Evolutionary conservation across 257 asterid species (phyloP).

Genomic region (Fraxinus americana): DNA sequence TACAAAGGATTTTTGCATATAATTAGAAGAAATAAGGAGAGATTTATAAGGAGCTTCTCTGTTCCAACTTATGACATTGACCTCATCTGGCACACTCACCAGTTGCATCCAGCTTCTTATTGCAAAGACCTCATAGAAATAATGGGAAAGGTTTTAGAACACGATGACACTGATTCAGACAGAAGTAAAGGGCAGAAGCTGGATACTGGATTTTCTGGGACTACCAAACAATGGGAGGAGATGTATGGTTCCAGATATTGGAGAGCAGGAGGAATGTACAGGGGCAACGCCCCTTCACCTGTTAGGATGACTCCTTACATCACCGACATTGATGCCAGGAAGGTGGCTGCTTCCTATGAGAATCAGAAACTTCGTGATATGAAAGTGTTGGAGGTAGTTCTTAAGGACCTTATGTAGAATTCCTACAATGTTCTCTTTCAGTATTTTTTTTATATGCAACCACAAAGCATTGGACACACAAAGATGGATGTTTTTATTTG

Average conservation of each 20-base stretch:
- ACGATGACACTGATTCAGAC: constrained; percentile 95
- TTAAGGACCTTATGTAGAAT: constrained; percentile 20
- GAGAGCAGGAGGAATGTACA: constrained; percentile 96
- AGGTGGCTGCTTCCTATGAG: constrained; percentile 33
- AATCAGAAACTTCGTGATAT: constrained; percentile 45
- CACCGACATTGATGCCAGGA: constrained; percentile 32
- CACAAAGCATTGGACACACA: constrained; percentile 3
- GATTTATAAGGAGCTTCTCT: constrained; percentile 69
- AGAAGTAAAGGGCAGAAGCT: constrained; percentile 89
- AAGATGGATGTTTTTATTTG: background rate
- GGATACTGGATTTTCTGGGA: constrained; percentile 79
- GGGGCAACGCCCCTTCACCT: constrained; percentile 77
- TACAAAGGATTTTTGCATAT: constrained; percentile 93
- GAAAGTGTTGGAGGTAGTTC: constrained; percentile 68
- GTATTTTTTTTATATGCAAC: background rate
- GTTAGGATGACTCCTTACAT: constrained; percentile 59
- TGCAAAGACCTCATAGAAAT: constrained; percentile 71
- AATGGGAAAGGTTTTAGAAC: constrained; percentile 81
- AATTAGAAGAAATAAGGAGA: constrained; percentile 80
- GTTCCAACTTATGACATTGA: constrained; percentile 98
- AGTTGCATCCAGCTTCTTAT: constrained; percentile 77
- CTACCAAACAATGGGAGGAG: constrained; percentile 78
- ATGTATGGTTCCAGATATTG: constrained; percentile 83
- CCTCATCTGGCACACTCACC: constrained; percentile 99
- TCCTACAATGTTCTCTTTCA: constrained; percentile 11